Evolutionary conservation across 331 rosid genomes (phyloP).

Genomic region (Dryas integrifolia): DNA sequence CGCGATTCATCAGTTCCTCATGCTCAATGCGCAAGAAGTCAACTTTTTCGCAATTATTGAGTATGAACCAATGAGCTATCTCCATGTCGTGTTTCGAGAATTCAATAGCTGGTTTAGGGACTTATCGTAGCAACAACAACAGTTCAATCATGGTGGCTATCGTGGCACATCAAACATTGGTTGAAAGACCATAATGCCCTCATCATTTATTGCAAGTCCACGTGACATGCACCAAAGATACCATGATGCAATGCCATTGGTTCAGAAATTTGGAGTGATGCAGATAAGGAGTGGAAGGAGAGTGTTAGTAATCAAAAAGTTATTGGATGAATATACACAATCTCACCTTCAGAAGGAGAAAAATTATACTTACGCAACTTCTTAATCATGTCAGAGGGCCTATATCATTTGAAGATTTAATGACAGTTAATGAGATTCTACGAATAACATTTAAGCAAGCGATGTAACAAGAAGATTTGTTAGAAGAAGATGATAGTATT

Average conservation of each 20-base stretch:
- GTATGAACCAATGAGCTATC: too few species aligned
- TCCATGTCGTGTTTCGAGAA: too few species aligned
- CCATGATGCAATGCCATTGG: background rate
- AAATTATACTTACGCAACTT: background rate
- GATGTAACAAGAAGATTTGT: background rate
- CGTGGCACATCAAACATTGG: background rate
- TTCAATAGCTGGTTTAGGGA: too few species aligned
- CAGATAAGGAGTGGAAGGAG: background rate
- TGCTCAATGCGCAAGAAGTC: too few species aligned
- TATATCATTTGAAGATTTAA: constrained; percentile 1
- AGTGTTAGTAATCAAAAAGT: background rate
- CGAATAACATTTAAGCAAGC: background rate
- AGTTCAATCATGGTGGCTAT: too few species aligned
- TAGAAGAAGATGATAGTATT: background rate
- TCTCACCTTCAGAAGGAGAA: background rate
- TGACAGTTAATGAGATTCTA: background rate
- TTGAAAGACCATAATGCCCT: background rate
- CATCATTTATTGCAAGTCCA: background rate
- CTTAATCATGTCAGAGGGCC: constrained; percentile 1
- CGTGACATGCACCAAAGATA: background rate
- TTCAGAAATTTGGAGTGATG: background rate
- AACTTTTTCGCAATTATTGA: too few species aligned
- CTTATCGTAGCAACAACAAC: too few species aligned
- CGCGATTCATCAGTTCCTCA: too few species aligned
- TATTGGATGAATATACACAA: background rate